These are phyloP conservation scores for Sporobolomyces phaffii DNA, from an alignment of 768 basidiomycete species.

Conservation along the genomic window DNA sequence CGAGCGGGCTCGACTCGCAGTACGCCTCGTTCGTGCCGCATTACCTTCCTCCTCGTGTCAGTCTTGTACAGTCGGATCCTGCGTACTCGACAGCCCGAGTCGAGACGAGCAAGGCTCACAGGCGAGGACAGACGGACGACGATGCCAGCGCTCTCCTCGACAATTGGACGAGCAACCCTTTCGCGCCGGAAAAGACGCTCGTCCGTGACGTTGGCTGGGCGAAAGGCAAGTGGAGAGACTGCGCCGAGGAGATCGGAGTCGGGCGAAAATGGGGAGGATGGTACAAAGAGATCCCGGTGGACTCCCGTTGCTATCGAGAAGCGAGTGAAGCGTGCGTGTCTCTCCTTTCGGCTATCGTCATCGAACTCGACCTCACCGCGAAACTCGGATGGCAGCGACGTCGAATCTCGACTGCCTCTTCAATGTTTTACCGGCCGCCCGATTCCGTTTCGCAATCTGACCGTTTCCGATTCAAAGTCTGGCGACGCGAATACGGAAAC, in stretches of 20 bases:
- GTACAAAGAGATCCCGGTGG: conserved; percentile 10
- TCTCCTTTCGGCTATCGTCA: too few species aligned
- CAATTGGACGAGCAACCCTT: conserved; percentile 6
- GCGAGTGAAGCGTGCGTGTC: conserved; percentile 6
- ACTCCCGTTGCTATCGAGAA: too few species aligned
- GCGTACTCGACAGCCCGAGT: not conserved
- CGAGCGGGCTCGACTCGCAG: not conserved
- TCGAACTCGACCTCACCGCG: too few species aligned
- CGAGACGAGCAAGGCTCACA: not conserved
- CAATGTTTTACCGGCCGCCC: not conserved
- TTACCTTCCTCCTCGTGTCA: not conserved
- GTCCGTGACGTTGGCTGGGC: conserved; percentile 23
- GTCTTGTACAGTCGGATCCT: not conserved
- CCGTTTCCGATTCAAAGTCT: not conserved
- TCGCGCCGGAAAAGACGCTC: conserved; percentile 13
- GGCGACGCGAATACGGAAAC: not conserved
- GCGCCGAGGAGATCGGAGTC: not conserved
- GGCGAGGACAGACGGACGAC: not conserved
- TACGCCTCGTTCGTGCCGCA: conserved; percentile 3
- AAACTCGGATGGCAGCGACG: too few species aligned
- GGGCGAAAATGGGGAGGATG: conserved; percentile 33
- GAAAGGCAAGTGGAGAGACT: conserved; percentile 14
- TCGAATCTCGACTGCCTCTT: conserved; percentile 10
- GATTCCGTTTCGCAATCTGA: not conserved
- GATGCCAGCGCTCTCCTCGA: not conserved